Evolutionary conservation across 139 green algal genomes (phyloP).

Genomic region (Tetraselmis chui): DNA sequence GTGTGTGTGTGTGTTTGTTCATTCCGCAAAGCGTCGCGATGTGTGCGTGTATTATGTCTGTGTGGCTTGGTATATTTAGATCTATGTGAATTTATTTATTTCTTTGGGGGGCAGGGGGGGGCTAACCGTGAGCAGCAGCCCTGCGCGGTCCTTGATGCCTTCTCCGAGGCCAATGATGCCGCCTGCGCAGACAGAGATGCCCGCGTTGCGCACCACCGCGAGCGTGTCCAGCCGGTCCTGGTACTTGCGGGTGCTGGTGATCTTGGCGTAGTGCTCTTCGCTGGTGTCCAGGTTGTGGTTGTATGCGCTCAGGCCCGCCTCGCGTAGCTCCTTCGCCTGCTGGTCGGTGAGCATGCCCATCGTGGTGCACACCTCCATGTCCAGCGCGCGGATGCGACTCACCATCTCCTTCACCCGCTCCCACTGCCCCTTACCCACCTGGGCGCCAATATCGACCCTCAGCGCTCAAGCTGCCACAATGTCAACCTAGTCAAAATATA

Average conservation of each 20-base stretch:
- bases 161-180: conserved; percentile 92
- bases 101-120: background rate
- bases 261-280: conserved; percentile 88
- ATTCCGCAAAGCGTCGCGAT: too few species aligned
- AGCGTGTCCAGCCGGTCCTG: conserved; percentile 87
- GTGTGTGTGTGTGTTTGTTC: too few species aligned
- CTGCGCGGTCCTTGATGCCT: conserved; percentile 67
- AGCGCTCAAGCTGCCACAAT: background rate
- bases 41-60: too few species aligned
- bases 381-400: conserved; percentile 57
- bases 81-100: background rate
- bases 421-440: conserved; percentile 81
- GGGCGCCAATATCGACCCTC: background rate
- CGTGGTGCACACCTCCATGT: conserved; percentile 76
- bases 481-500: conserved; percentile 1
- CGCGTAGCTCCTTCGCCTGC: conserved; percentile 77
- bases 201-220: conserved; percentile 74
- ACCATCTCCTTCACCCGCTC: conserved; percentile 90
- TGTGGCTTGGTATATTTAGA: too few species aligned
- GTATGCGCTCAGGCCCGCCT: conserved; percentile 95
- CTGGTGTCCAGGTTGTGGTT: conserved; percentile 99
- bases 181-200: conserved; percentile 93
- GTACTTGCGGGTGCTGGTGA: conserved; percentile 90
- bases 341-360: conserved; percentile 70
- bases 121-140: conserved; percentile 63